Conservation (phyloP, 2,329 filamentous ascomycete species). For the Fusarium decemcellulare region DNA sequence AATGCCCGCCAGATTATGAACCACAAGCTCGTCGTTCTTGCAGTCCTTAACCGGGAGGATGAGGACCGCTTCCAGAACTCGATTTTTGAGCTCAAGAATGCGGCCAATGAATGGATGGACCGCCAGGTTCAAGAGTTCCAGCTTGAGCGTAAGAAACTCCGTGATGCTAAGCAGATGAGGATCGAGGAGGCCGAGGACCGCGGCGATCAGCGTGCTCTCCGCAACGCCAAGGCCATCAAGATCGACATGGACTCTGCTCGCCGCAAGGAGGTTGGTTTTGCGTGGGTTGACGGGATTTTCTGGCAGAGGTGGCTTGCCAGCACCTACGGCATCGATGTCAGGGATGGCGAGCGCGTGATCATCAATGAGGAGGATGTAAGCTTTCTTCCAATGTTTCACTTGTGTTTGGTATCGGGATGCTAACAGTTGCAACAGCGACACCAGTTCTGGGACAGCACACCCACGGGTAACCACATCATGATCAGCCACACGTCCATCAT, state of each 20-base stretch:
- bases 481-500: conserved; percentile 92
- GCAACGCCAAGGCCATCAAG: conserved; percentile 89
- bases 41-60: conserved; percentile 85
- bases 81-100: conserved; percentile 93
- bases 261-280: conserved; percentile 92
- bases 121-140: conserved; percentile 94
- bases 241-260: conserved; percentile 92
- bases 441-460: conserved; percentile 94
- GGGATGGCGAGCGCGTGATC: conserved; percentile 90
- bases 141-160: conserved; percentile 91
- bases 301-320: conserved; percentile 97
- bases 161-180: conserved; percentile 93
- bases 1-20: conserved; percentile 98
- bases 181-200: conserved; percentile 98
- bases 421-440: conserved; percentile 75
- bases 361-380: conserved; percentile 98
- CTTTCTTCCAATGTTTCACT: conserved; percentile 46
- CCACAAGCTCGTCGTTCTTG: conserved; percentile 93
- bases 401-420: conserved; percentile 21
- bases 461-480: conserved; percentile 90
- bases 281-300: conserved; percentile 97
- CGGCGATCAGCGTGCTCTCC: conserved; percentile 87
- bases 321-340: conserved; percentile 94
- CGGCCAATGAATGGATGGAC: conserved; percentile 98
- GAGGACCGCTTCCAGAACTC: conserved; percentile 83